Evolutionary conservation across 192 early-diverging fungal genomes (phyloP), one percentile per base, ranked within the genome.

Genomic region (Linnemannia zychae): DNA sequence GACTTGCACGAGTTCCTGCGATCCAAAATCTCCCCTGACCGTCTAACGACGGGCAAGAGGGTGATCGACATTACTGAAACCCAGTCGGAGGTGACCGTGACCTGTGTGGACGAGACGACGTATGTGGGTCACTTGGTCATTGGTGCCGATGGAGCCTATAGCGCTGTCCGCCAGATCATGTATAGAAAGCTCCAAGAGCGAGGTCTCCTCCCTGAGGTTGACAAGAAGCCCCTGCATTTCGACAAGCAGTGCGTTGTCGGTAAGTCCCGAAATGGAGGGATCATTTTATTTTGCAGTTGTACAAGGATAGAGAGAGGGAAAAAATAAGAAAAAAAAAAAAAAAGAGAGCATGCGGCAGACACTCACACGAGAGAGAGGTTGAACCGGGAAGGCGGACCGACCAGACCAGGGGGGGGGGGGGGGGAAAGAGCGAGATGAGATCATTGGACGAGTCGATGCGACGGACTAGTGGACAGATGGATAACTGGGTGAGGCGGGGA

Each of bases 161-260:
- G 83, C 20, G 77, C 83, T 20, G 76, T 65, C 46, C 83, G 83
- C 15, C 77, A 79, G 74, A 78, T 85, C 69, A 75, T 85, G 53
- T 85, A 85, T 65, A n/a, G 66, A 46, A 68, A 75, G 28, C 83
- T 85, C 15, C 71, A 71, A 2, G 74, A 68, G 12, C 57, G 47
- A 13, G 78, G 78, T 3, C 13, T 68, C 13, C 28, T 85, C 4
- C 83, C 83, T 3, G 83, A 85, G 60, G 48, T 74, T 3, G 83
- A 85, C 70, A 85, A 75, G 70, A 71, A 49, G 46, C 83, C 72
- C 13, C n/a, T 79, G 36, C 68, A 79, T 50, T 79, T 76, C 72
- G 83, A 85, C 71, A 85, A 85, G 53, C 83, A 85, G 24, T 79
- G 77, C 31, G 83, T 85, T 37, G 83, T 85, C 7, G 83, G 83